Percentiles rank a stretch among this genome's conserved stretches.
phyloP scores from a whole-genome alignment of 139 green algal species.

The Trebouxia sp. region DNA sequence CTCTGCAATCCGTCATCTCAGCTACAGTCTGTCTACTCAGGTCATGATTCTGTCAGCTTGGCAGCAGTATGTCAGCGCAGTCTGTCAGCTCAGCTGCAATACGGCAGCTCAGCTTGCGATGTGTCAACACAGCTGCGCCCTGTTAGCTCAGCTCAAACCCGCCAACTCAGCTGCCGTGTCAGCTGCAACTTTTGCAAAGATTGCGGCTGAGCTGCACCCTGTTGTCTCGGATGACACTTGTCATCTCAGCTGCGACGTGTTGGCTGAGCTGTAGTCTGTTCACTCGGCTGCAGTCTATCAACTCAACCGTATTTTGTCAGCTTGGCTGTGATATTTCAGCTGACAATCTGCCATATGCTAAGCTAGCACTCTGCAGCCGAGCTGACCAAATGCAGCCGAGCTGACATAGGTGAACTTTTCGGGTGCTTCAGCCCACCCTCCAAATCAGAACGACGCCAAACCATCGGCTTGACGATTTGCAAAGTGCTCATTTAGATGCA shows the following conservation, averaged over 20 bases:
- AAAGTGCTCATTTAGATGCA: too few species aligned
- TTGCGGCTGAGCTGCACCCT: too few species aligned
- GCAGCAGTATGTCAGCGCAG: too few species aligned
- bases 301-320: too few species aligned
- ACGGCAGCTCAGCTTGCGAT: background rate
- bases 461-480: too few species aligned
- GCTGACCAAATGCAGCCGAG: constrained; percentile 6
- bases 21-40: too few species aligned
- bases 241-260: constrained; percentile 11
- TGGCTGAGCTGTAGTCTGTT: background rate
- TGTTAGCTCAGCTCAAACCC: background rate
- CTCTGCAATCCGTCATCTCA: too few species aligned
- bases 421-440: too few species aligned
- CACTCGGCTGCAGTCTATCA: constrained; percentile 1
- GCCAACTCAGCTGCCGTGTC: background rate
- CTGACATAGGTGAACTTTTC: background rate
- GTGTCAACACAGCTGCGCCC: background rate
- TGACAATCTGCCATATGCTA: constrained; percentile 15
- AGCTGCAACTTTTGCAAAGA: too few species aligned
- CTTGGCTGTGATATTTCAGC: constrained; percentile 9
- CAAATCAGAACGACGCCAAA: too few species aligned
- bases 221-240: constrained; percentile 2
- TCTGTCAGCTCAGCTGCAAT: constrained; percentile 4
- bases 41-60: too few species aligned
- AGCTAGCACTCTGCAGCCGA: constrained; percentile 1